Conservation (phyloP, 1,284 basidiomycete species). For the Moniliella sp. region DNA sequence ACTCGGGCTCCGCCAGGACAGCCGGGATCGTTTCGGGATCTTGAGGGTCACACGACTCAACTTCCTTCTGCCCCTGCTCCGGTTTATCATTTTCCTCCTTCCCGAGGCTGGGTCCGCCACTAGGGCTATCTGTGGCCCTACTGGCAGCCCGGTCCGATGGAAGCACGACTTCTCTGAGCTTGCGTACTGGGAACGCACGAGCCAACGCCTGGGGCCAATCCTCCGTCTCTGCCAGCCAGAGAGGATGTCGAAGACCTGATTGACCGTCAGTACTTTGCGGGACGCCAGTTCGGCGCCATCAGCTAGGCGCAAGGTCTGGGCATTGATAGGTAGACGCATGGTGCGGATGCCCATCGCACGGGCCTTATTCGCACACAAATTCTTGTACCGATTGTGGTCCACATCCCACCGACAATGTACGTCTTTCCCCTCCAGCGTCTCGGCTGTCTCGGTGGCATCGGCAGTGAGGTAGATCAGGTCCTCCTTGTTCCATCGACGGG, state of each 20-base stretch:
- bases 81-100: too few relatives aligned
- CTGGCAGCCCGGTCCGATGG: too few relatives aligned
- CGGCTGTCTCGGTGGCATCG: slow-evolving; percentile 66
- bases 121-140: too few relatives aligned
- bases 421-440: slow-evolving; percentile 58
- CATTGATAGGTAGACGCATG: slow-evolving; percentile 75
- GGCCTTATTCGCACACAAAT: slow-evolving; percentile 59
- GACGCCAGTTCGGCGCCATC: slow-evolving; percentile 43
- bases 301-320: slow-evolving; percentile 47
- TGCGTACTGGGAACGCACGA: not conserved
- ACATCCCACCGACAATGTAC: slow-evolving; percentile 92
- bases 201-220: slow-evolving; percentile 1
- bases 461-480: slow-evolving; percentile 78
- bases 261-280: slow-evolving; percentile 86
- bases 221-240: slow-evolving; percentile 56
- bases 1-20: too few relatives aligned
- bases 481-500: slow-evolving; percentile 28
- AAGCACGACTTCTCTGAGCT: too few relatives aligned
- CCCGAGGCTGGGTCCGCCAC: too few relatives aligned
- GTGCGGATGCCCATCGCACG: slow-evolving; percentile 51
- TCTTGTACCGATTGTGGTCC: slow-evolving; percentile 83
- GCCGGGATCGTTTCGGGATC: too few relatives aligned
- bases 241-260: slow-evolving; percentile 80
- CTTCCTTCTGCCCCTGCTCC: too few relatives aligned
- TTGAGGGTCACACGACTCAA: too few relatives aligned